Evolutionary conservation across 2,329 filamentous ascomycete species (phyloP), one percentile per base, ranked within the genome.

Genomic region (Stemphylium lycopersici): DNA sequence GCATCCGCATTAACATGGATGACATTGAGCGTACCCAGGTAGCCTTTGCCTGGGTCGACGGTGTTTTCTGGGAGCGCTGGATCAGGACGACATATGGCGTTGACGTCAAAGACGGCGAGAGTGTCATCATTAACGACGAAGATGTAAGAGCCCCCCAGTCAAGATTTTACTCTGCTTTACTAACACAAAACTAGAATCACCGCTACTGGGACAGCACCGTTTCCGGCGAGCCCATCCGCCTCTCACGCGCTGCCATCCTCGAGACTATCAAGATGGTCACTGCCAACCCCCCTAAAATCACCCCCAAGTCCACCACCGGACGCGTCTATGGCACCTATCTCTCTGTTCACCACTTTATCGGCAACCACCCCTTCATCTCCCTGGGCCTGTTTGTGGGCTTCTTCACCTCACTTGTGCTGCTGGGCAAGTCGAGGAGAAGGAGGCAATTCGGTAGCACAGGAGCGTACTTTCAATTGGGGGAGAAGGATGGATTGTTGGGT

Each of bases 61-160:
- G 93, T 45, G 85, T 91, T 6, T 98, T 98, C 76, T 99, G 95
- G 95, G 93, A 98, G 76, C 86, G 93, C 58, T 99, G 95, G 95
- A 86, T 99, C 61, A 85, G 89, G 63, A 93, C 89, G n/a, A 97
- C 93, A 0, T 99, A 96, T 70, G 93, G 93, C 49, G 89, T 98
- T 63, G 90, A 96, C 66, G 87, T 95, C 29, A 82, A 81, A 57
- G 87, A 95, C 59, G 93, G 93, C 42, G 95, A 98, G 75, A 87
- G 91, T 59, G 90, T 99, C 50, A 89, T 99, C 55, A 95, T 99
- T 78, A 97, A 97, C 65, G 95, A 99, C 67, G 91, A 98, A 81
- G 92, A 96, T 75, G 92, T 96, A 81, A 89, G 90, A 31, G 82
- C 55, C 49, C 34, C 7, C 6, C n/a, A 24, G 32, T n/a, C 36